A percentile compares a stretch with the other conserved stretches of the same genome.
These are phyloP conservation scores for Colletotrichum endophyticum DNA, from an alignment of 2,329 filamentous ascomycete genomes.

Conservation along the genomic window DNA sequence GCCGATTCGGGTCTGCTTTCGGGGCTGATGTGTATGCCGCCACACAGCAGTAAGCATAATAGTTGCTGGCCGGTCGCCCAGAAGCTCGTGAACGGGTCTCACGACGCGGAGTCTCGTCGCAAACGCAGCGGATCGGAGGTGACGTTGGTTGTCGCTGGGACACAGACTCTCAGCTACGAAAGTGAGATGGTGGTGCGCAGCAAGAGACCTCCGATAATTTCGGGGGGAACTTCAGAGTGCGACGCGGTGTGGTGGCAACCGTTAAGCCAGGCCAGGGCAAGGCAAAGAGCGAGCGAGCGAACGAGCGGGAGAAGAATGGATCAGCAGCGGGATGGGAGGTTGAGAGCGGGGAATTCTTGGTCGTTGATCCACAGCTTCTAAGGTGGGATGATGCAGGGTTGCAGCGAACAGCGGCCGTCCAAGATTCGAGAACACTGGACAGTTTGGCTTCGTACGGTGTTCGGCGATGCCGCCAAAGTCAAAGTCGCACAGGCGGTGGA, in stretches of 20 bases:
- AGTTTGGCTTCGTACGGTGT: conserved; percentile 11
- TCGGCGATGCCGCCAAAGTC: background rate
- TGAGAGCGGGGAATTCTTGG: conserved; percentile 20
- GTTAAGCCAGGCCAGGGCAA: conserved; percentile 3
- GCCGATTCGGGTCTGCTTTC: background rate
- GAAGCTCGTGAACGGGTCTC: background rate
- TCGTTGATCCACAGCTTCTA: conserved; percentile 17
- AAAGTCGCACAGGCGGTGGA: background rate
- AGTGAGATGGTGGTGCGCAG: background rate
- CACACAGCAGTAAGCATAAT: conserved; percentile 15
- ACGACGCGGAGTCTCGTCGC: background rate
- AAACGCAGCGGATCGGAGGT: background rate
- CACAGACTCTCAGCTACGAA: background rate
- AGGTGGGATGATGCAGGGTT: conserved; percentile 22
- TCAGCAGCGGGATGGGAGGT: conserved; percentile 18
- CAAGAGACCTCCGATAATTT: background rate
- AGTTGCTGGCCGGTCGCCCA: background rate
- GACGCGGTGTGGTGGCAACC: conserved; percentile 2
- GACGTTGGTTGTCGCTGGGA: background rate
- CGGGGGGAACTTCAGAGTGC: background rate
- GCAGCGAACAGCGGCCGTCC: conserved; percentile 10
- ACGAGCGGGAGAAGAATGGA: conserved; percentile 5
- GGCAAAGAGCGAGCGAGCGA: background rate
- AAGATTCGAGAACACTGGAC: background rate
- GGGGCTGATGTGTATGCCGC: background rate